Evolutionary conservation across 495 filamentous ascomycete genomes (phyloP).

Genomic region (Hypoxylon fragiforme): DNA sequence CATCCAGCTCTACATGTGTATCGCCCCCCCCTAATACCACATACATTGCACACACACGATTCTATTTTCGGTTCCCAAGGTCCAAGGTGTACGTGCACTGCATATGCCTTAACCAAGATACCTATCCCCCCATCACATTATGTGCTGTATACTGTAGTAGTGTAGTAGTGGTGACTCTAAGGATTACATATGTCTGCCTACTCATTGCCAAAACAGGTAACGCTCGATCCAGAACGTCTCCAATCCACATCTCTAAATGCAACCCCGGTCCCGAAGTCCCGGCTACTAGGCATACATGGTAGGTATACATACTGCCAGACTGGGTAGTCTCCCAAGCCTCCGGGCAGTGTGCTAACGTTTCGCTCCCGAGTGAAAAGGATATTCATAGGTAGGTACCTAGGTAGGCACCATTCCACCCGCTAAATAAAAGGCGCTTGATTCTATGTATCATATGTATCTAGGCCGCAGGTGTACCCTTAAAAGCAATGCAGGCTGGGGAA

Average conservation of each 20-base stretch:
- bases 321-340: too few species aligned
- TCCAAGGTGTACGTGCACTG: constrained; percentile 18
- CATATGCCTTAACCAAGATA: not conserved
- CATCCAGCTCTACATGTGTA: too few species aligned
- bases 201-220: not conserved
- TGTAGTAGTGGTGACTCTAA: too few species aligned
- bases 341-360: too few species aligned
- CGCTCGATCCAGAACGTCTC: not conserved
- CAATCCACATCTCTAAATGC: not conserved
- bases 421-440: constrained; percentile 26
- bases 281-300: not conserved
- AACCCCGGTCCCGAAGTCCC: not conserved
- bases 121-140: not conserved
- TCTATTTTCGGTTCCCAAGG: constrained; percentile 25
- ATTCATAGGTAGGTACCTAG: not conserved
- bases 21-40: too few species aligned
- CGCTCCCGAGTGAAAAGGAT: not conserved
- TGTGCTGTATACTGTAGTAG: too few species aligned
- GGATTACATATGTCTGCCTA: not conserved
- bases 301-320: not conserved
- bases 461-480: constrained; percentile 19
- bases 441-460: constrained; percentile 34
- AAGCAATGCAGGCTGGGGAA: constrained; percentile 11
- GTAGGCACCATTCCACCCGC: not conserved
- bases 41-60: too few species aligned